phyloP scores from a whole-genome alignment of 345 rosid genomes.

The Lumnitzera racemosa region DNA sequence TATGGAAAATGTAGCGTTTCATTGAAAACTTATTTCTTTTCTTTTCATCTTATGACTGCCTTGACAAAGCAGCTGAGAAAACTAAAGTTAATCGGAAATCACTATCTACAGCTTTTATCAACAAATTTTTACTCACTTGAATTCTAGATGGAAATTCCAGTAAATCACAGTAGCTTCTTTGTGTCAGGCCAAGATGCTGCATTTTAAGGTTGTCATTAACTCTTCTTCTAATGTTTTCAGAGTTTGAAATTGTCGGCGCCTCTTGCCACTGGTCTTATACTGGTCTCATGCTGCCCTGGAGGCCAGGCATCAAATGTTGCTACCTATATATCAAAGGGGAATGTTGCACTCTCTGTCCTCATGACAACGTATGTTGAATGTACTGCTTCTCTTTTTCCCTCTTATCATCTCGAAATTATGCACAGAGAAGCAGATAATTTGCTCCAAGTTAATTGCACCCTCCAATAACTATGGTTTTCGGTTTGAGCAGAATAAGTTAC shows the following conservation, averaged over 20 bases:
- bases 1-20: too few species aligned
- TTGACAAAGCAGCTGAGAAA: too few species aligned
- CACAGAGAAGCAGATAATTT: too few species aligned
- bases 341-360: slow-evolving; percentile 94
- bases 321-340: slow-evolving; percentile 91
- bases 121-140: not conserved
- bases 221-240: slow-evolving; percentile 31
- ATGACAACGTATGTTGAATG: slow-evolving; percentile 77
- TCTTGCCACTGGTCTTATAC: slow-evolving; percentile 91
- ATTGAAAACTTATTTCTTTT: too few species aligned
- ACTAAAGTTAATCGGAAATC: too few species aligned
- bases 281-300: slow-evolving; percentile 98
- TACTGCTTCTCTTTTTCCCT: not conserved
- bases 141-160: not conserved
- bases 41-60: too few species aligned
- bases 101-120: not conserved
- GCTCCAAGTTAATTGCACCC: too few species aligned
- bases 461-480: too few species aligned
- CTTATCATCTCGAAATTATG: not conserved
- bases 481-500: not conserved
- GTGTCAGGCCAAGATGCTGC: not conserved
- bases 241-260: slow-evolving; percentile 83
- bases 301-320: slow-evolving; percentile 99
- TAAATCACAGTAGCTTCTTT: too few species aligned
- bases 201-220: slow-evolving; percentile 11